phyloP scores from a whole-genome alignment of 2,329 filamentous ascomycete species.

The Beauveria brongniartii region DNA sequence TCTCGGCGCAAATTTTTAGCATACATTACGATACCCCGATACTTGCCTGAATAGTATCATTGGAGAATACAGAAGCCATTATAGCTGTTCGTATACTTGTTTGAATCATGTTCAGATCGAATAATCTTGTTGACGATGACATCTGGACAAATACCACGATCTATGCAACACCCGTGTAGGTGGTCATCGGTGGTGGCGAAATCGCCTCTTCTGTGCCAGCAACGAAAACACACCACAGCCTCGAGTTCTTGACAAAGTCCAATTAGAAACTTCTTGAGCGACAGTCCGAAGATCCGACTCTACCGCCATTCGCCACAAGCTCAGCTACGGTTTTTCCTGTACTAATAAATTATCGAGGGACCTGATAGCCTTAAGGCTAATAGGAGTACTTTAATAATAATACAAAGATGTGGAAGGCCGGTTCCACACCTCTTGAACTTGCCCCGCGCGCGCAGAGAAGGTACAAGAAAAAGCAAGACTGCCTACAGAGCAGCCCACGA shows the following conservation, averaged over 20 bases:
- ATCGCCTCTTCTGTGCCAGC: background rate
- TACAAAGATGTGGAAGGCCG: too few relatives aligned
- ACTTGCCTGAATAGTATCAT: background rate
- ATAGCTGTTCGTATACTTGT: background rate
- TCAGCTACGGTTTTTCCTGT: too few relatives aligned
- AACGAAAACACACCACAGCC: background rate
- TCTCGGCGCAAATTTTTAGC: background rate
- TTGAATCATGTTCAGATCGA: background rate
- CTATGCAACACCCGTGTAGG: background rate
- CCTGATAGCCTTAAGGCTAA: too few relatives aligned
- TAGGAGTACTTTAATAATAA: too few relatives aligned
- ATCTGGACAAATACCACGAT: background rate
- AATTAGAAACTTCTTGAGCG: background rate
- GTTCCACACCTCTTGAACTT: background rate
- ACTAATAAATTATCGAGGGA: too few relatives aligned
- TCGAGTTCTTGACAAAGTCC: too few relatives aligned
- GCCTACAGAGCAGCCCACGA: background rate
- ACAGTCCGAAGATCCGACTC: background rate
- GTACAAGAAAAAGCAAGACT: constrained; percentile 1
- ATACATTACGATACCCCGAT: constrained; percentile 8
- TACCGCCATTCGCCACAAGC: background rate
- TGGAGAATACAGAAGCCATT: background rate
- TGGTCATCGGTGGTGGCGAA: background rate
- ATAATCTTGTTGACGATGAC: too few relatives aligned
- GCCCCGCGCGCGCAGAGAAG: background rate